Evolutionary conservation across 2,329 filamentous ascomycete species (phyloP).

Genomic region (Colletotrichum sp.): DNA sequence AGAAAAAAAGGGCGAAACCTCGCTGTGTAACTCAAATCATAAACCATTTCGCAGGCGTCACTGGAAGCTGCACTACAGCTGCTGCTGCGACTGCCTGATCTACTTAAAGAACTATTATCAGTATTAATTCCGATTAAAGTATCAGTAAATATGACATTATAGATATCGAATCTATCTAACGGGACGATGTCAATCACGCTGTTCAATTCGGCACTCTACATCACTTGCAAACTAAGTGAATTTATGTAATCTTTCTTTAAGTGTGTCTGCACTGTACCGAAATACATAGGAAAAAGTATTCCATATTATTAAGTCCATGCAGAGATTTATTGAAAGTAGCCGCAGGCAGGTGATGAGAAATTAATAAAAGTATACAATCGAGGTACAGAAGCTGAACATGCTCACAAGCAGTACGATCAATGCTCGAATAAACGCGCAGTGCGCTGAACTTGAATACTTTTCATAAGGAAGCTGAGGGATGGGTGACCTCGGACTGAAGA

Average conservation of each 20-base stretch:
- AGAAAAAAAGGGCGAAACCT: too few relatives aligned
- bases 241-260: not conserved
- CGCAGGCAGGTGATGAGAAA: not conserved
- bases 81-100: too few relatives aligned
- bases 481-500: not conserved
- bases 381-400: not conserved
- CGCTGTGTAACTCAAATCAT: too few relatives aligned
- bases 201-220: not conserved
- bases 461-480: not conserved
- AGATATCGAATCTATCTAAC: too few relatives aligned
- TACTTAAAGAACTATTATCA: too few relatives aligned
- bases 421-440: not conserved
- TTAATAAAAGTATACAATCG: not conserved
- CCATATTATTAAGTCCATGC: not conserved
- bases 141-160: not conserved
- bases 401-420: not conserved
- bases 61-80: too few relatives aligned
- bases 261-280: not conserved
- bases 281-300: not conserved
- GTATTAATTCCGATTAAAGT: not conserved
- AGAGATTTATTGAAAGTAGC: not conserved
- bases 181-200: not conserved
- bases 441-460: not conserved
- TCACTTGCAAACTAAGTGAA: not conserved
- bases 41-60: too few relatives aligned